Conservation (phyloP, 2,329 filamentous ascomycete species). For the Scedosporium dehoogii region DNA sequence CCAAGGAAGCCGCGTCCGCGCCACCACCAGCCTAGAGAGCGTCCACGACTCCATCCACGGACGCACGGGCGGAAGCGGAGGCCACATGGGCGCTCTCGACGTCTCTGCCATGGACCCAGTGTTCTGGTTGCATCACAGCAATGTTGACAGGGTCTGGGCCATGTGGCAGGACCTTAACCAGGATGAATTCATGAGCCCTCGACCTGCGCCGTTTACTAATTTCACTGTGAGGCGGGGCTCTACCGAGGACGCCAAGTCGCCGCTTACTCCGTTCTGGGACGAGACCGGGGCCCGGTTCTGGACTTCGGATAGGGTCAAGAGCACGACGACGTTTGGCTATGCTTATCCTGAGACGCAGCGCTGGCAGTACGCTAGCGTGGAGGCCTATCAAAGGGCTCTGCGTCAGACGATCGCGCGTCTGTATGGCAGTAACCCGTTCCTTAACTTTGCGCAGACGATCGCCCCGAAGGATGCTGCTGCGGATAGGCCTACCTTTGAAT, state of each 20-base stretch:
- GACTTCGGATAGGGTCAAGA: constrained; percentile 53
- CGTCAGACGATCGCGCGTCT: constrained; percentile 22
- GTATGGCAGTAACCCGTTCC: constrained; percentile 40
- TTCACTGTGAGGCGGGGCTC: constrained; percentile 25
- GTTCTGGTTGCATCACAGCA: constrained; percentile 56
- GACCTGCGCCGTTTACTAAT: neutral
- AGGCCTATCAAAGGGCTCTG: constrained; percentile 13
- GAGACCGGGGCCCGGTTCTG: constrained; percentile 50
- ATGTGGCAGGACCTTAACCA: constrained; percentile 71
- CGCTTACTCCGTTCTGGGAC: constrained; percentile 59
- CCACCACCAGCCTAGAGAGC: constrained; percentile 20
- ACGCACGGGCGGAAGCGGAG: constrained; percentile 28
- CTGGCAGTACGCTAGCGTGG: constrained; percentile 9
- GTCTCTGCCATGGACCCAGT: constrained; percentile 54
- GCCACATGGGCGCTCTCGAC: constrained; percentile 44
- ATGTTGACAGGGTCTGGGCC: constrained; percentile 64
- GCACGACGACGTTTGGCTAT: constrained; percentile 57
- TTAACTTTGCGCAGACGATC: constrained; percentile 3
- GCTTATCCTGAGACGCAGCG: constrained; percentile 55
- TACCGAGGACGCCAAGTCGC: constrained; percentile 42
- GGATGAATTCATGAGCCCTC: constrained; percentile 24
- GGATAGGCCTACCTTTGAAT: neutral
- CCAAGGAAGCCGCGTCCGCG: neutral
- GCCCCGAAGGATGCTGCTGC: constrained; percentile 4
- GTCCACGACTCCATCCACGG: constrained; percentile 29